Percentiles rank a stretch among this genome's conserved stretches.
phyloP scores from a whole-genome alignment of 805 yeast species.

The Sugiyamaella qingdaonensis region DNA sequence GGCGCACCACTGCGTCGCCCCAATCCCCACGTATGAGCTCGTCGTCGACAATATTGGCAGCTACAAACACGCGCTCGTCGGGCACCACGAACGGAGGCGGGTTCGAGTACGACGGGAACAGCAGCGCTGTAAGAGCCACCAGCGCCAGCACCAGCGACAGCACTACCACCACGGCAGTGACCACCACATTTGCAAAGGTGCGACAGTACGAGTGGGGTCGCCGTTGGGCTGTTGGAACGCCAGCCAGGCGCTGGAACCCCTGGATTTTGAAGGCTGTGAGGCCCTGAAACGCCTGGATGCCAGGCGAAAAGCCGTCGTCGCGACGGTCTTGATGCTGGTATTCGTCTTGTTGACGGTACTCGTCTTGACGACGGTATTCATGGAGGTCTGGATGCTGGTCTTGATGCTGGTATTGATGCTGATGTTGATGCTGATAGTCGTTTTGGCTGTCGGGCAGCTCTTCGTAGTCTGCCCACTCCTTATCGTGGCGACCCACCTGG shows the following conservation, averaged over 20 bases:
- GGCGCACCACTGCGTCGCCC: constrained; percentile 14
- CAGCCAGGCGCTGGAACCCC: neutral
- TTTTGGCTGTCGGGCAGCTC: too few relatives aligned
- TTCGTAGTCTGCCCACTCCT: neutral
- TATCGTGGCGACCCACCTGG: neutral
- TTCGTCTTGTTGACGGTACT: too few relatives aligned
- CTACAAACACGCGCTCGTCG: constrained; percentile 14
- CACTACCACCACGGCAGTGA: neutral
- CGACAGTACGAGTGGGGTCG: neutral
- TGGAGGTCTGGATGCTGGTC: too few relatives aligned
- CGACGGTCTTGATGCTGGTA: too few relatives aligned
- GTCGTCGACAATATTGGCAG: constrained; percentile 15
- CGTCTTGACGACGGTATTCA: too few relatives aligned
- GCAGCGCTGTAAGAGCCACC: constrained; percentile 2
- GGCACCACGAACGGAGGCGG: constrained; percentile 1
- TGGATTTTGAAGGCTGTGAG: neutral
- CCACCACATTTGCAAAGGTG: neutral
- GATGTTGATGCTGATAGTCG: too few relatives aligned
- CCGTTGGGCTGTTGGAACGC: too few relatives aligned
- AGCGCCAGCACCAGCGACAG: constrained; percentile 1
- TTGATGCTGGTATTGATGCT: too few relatives aligned
- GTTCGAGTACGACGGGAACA: constrained; percentile 11
- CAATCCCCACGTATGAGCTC: constrained; percentile 10
- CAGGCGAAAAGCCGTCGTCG: too few relatives aligned
- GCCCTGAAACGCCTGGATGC: neutral